phyloP scores from a whole-genome alignment of 306 rosid genomes.

The Cucurbita ficifolia region DNA sequence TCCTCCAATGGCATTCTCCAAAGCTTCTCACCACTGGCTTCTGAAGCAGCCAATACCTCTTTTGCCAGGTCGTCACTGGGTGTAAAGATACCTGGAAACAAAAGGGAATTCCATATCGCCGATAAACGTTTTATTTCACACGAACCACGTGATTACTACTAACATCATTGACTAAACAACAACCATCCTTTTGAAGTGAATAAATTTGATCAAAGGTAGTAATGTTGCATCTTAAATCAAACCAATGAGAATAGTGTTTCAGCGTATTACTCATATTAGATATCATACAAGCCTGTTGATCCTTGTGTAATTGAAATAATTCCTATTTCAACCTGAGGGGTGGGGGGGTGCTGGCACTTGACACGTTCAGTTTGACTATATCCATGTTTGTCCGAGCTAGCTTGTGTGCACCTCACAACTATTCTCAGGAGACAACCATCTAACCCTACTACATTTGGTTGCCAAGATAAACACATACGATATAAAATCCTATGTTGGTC shows the following conservation, averaged over 20 bases:
- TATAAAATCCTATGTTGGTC: too few species aligned
- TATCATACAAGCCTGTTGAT: neutral
- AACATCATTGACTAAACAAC: neutral
- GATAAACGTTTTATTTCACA: neutral
- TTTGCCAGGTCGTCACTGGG: conserved; percentile 91
- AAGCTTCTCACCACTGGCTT: conserved; percentile 73
- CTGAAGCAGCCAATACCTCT: conserved; percentile 73
- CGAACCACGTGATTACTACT: neutral
- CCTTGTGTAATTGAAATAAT: neutral
- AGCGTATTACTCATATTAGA: neutral
- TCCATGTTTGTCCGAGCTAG: too few species aligned
- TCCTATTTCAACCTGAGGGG: too few species aligned
- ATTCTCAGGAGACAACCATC: too few species aligned
- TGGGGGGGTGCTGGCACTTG: too few species aligned
- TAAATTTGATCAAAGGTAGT: neutral
- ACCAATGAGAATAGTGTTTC: neutral
- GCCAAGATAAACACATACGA: too few species aligned
- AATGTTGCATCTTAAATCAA: neutral
- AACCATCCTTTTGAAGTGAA: neutral
- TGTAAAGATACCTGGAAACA: conserved; percentile 61
- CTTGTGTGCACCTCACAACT: too few species aligned
- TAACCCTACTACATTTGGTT: too few species aligned
- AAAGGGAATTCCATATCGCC: conserved; percentile 6
- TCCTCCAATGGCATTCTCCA: conserved; percentile 98
- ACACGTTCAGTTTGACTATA: too few species aligned